phyloP scores from a whole-genome alignment of 306 rosid species.

The Acacia acuminata region DNA sequence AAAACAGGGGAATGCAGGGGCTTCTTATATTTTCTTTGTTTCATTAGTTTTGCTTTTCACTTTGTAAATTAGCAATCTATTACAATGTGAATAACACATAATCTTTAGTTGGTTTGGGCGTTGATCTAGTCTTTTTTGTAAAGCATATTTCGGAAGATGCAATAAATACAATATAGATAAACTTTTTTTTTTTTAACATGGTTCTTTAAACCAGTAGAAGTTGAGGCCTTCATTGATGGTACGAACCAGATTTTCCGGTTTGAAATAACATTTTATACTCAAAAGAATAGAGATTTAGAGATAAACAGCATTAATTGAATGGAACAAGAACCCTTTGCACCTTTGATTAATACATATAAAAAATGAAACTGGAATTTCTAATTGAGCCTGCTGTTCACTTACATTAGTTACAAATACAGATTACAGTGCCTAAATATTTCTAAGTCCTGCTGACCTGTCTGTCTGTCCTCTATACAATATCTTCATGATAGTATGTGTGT shows the following conservation, averaged over 20 bases:
- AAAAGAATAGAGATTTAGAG: not conserved
- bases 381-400: slow-evolving; percentile 41
- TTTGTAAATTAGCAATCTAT: slow-evolving; percentile 41
- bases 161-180: not conserved
- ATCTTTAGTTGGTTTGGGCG: not conserved
- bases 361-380: slow-evolving; percentile 41
- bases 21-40: slow-evolving; percentile 21
- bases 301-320: not conserved
- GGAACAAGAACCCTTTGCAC: slow-evolving; percentile 31
- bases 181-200: not conserved
- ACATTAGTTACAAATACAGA: slow-evolving; percentile 51
- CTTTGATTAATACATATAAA: slow-evolving; percentile 14
- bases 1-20: slow-evolving; percentile 18
- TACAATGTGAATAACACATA: slow-evolving; percentile 42
- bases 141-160: not conserved
- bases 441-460: slow-evolving; percentile 59
- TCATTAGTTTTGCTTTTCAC: slow-evolving; percentile 15
- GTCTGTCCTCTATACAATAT: slow-evolving; percentile 63
- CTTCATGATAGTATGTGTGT: slow-evolving; percentile 42
- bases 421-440: slow-evolving; percentile 54
- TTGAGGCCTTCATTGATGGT: not conserved
- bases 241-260: not conserved
- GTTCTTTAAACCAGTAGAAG: not conserved
- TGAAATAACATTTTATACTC: not conserved
- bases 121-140: not conserved